Evolutionary conservation across 768 basidiomycete species (phyloP).

Genomic region (Nidularia pulvinata): DNA sequence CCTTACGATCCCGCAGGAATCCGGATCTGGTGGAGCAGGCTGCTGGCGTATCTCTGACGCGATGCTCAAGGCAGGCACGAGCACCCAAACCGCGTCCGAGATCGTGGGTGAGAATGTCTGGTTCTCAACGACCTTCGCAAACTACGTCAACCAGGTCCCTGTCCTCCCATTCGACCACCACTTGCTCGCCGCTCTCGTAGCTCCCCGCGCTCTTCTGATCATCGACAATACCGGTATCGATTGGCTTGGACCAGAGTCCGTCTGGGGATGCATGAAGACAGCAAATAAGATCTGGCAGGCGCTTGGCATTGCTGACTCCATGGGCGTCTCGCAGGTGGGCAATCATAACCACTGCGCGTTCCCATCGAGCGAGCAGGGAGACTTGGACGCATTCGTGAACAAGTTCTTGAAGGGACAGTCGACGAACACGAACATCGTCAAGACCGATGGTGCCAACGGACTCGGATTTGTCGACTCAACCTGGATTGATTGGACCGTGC

Average conservation of each 20-base stretch:
- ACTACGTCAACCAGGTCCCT: conserved; percentile 41
- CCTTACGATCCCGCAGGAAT: conserved; percentile 63
- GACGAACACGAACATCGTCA: conserved; percentile 44
- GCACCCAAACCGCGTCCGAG: conserved; percentile 54
- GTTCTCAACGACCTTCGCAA: conserved; percentile 51
- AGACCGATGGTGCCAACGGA: conserved; percentile 40
- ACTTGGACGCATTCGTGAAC: conserved; percentile 53
- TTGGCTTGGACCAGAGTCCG: conserved; percentile 53
- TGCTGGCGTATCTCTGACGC: conserved; percentile 60
- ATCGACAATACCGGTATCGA: conserved; percentile 57
- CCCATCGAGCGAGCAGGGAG: conserved; percentile 42
- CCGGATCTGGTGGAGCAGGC: conserved; percentile 56
- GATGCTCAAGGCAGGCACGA: conserved; percentile 38
- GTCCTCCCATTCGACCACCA: conserved; percentile 61
- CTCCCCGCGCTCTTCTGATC: conserved; percentile 50
- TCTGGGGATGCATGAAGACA: conserved; percentile 50
- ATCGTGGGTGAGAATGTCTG: conserved; percentile 65
- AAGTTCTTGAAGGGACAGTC: conserved; percentile 50
- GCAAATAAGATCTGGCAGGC: conserved; percentile 51
- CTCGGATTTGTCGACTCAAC: conserved; percentile 32
- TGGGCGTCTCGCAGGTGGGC: conserved; percentile 55
- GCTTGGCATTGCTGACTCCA: conserved; percentile 39
- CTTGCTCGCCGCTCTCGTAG: conserved; percentile 51
- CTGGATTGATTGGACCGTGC: conserved; percentile 52
- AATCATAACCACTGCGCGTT: conserved; percentile 56